Base-by-base conservation (phyloP, 768 basidiomycete genomes). In the Rossbeevera mucosa region DNA sequence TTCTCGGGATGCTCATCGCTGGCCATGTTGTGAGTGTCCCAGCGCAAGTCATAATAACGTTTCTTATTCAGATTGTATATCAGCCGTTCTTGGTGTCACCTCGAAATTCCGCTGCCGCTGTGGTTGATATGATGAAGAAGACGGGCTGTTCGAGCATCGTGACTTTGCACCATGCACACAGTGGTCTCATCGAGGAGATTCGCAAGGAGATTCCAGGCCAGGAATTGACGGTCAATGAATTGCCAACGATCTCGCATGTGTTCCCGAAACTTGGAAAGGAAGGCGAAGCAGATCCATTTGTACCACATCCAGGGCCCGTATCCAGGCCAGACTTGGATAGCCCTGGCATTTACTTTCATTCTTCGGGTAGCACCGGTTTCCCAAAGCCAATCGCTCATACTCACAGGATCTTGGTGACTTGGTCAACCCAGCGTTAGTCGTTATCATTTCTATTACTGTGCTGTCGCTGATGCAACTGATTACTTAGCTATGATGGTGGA, bases 311-410 rank as follows among this genome's bases (percentile, higher is more conserved):
- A 1, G n/a, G 33, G 48, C 54, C 2, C 2, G 4, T 21, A 0
- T 28, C 44, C 0, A 45, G 43, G 2, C 44, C 51, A 5, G 33
- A 51, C 20, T 33, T 55, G 52, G 52, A 55, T 11, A 24, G 14
- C 6, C 31, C 41, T 8, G 42, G 7, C 2, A 14, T 54, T 2
- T 54, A 54, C 21, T 20, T 54, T 22, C 60, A 61, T 29, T 61
- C 60, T 6, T 61, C 60, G 3, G 60, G 78, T n/a, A 78, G 75
- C 41, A 76, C 78, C 0, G 76, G 77, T 6, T 66, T 74, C 45
- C 77, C 78, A 0, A 78, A 75, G 48, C 58, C 72, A 16, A 71
- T 78, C 21, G 48, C 59, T 1, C 64, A 70, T 29, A 70, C 64
- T 2, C 67, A 72, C 50, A 59, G 52, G 26, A 51, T 59, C 7